Conservation (phyloP, 352 stramenopile species). For the Phytophthora vignae region DNA sequence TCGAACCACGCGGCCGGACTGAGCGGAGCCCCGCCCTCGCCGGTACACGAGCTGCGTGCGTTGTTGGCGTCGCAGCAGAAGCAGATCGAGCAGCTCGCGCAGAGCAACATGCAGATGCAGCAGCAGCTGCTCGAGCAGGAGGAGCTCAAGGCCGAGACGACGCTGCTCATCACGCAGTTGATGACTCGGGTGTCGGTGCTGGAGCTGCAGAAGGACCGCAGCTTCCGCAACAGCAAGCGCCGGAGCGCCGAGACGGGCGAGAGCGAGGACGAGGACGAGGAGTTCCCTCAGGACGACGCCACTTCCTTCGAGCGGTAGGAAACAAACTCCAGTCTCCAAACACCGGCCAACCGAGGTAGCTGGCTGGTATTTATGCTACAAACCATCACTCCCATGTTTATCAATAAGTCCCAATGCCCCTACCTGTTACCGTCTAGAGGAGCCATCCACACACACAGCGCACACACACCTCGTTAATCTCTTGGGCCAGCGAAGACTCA, state of each 20-base stretch:
- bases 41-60: constrained; percentile 63
- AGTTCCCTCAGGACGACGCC: constrained; percentile 42
- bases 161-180: constrained; percentile 84
- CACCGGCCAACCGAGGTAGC: constrained; percentile 24
- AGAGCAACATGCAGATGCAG: constrained; percentile 84
- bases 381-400: constrained; percentile 15
- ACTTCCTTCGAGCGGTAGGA: constrained; percentile 28
- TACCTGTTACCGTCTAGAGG: constrained; percentile 8
- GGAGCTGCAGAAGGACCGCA: constrained; percentile 61
- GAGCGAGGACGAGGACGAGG: constrained; percentile 39
- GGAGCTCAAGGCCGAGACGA: constrained; percentile 86
- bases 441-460: not conserved
- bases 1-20: constrained; percentile 26
- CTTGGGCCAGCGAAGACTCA: constrained; percentile 5
- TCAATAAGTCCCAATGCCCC: not conserved
- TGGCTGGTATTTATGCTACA: constrained; percentile 14
- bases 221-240: constrained; percentile 35
- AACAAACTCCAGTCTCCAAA: not conserved
- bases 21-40: constrained; percentile 38
- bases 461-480: constrained; percentile 9
- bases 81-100: constrained; percentile 76
- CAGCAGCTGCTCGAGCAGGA: constrained; percentile 84
- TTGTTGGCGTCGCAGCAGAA: constrained; percentile 67
- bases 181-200: constrained; percentile 87
- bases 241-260: constrained; percentile 39